Evolutionary conservation across 192 early-diverging fungal species (phyloP), one percentile per base, ranked within the genome.

Genomic region (Coemansia sp.): DNA sequence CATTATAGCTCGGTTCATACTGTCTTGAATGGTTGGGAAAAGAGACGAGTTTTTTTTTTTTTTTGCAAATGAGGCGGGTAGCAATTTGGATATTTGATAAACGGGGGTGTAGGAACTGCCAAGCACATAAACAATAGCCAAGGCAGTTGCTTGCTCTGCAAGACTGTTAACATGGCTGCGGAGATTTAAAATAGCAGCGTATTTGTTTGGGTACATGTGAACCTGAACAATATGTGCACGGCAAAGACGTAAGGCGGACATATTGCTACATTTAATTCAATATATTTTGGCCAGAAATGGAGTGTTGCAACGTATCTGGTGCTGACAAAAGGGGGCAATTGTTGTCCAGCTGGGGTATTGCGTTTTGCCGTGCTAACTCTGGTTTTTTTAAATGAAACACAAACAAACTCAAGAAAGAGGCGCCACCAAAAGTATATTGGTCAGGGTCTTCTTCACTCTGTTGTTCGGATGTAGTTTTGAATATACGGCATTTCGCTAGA

Each of bases 351-450:
- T 21, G 20, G 20, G 18, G 48, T 16, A 26, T 53, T 53, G 15
- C 23, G 51, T 26, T 53, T 53, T 26, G 44, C 24, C 51, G 51
- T 53, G 51, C 23, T 53, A 23, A 53, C 49, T 52, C 51, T 53
- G 10, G 3, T 7, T 48, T 53, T 26, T 26, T 26, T 12, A 6
- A 53, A 53, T 53, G 51, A 53, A 18, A 46, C 4, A 14, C 11
- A 46, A 0, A 18, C 14, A 12, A 12, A 1, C 12, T 41, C 39
- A 30, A 30, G 30, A 30, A 30, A 30, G 30, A 30, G 3, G 30
- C 30, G 39, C 44, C 14, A 18, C 16, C 44, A 46, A 15, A 46
- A 18, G 16, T 7, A 14, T 46, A 18, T 8, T 41, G 1, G 44
- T 18, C 44, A 46, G 44, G 44, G 44, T 46, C 44, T 46, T 46